phyloP scores from a whole-genome alignment of 495 filamentous ascomycete genomes.

The Evernia prunastri region DNA sequence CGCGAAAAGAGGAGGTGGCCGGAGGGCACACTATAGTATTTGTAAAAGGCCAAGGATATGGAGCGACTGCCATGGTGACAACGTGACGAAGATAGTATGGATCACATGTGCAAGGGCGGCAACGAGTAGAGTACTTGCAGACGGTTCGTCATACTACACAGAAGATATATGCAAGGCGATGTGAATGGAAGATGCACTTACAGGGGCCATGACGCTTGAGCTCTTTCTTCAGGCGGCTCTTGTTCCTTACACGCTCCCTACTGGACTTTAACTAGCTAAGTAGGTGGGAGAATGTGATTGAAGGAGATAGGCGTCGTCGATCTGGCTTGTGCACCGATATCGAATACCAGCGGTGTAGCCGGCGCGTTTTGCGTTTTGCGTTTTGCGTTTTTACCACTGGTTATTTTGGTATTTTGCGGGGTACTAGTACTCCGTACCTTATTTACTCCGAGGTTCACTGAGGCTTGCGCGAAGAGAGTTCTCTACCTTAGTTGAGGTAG shows the following conservation, averaged over 20 bases:
- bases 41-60: neutral
- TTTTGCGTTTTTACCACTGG: no score
- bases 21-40: neutral
- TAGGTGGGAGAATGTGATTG: neutral
- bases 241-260: neutral
- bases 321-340: neutral
- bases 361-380: neutral
- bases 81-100: constrained; percentile 1
- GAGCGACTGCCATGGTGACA: constrained; percentile 1
- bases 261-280: no score
- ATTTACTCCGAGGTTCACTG: no score
- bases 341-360: neutral
- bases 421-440: no score
- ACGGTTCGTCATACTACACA: constrained; percentile 10
- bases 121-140: constrained; percentile 9
- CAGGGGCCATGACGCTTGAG: constrained; percentile 15
- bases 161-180: constrained; percentile 16
- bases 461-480: no score
- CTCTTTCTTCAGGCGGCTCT: neutral
- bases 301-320: neutral
- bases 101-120: constrained; percentile 13
- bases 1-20: neutral
- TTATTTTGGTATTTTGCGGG: no score
- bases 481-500: no score
- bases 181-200: constrained; percentile 14